Conservation (phyloP, 768 basidiomycete species). For the Hortiboletus campestris region DNA sequence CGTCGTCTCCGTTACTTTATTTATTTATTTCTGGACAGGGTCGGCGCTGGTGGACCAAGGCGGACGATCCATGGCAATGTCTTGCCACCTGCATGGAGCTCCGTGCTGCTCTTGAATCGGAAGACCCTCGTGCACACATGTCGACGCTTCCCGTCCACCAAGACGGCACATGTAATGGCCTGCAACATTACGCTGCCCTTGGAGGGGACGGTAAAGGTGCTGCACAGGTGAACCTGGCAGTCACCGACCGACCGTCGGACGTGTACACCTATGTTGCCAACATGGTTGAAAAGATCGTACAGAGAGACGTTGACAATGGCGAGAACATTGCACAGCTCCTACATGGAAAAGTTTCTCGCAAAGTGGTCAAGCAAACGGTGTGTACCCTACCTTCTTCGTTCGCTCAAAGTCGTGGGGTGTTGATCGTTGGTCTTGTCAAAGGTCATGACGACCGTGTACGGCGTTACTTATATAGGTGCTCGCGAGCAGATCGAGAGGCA, state of each 20-base stretch:
- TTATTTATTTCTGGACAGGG: conserved; percentile 44
- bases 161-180: conserved; percentile 97
- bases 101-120: conserved; percentile 71
- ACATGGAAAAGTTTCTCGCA: conserved; percentile 77
- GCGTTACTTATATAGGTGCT: conserved; percentile 94
- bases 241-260: conserved; percentile 84
- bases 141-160: conserved; percentile 91
- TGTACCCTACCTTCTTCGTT: conserved; percentile 27
- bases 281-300: conserved; percentile 74
- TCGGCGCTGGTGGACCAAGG: conserved; percentile 81
- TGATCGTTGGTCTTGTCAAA: conserved; percentile 22
- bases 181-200: conserved; percentile 98
- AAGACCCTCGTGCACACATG: conserved; percentile 53
- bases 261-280: conserved; percentile 91
- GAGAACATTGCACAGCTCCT: conserved; percentile 57
- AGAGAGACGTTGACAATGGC: conserved; percentile 52
- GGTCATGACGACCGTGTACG: conserved; percentile 99
- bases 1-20: neutral
- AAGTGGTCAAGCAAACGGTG: conserved; percentile 97
- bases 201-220: conserved; percentile 91
- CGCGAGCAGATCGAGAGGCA: conserved; percentile 93
- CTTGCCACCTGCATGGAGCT: conserved; percentile 92
- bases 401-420: neutral
- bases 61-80: conserved; percentile 98
- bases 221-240: conserved; percentile 85